phyloP scores from a whole-genome alignment of 2,329 filamentous ascomycete genomes.

The Aspergillus proliferans region DNA sequence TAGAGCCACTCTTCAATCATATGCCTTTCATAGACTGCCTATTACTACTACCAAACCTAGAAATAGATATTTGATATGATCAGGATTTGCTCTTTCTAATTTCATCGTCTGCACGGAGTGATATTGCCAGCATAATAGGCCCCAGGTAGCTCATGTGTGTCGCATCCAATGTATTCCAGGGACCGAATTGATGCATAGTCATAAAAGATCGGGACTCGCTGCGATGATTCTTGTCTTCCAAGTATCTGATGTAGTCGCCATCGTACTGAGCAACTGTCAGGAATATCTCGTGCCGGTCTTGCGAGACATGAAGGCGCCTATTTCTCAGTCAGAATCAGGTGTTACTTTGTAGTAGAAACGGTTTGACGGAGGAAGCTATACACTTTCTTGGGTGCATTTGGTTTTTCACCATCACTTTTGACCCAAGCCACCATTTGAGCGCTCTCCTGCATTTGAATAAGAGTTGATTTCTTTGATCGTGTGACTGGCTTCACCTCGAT shows the following conservation, averaged over 20 bases:
- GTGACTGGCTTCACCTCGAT: conserved; percentile 11
- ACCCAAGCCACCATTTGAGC: conserved; percentile 13
- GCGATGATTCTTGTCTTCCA: background rate
- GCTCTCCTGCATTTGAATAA: conserved; percentile 12
- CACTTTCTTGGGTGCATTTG: background rate
- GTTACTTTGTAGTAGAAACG: background rate
- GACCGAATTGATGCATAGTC: conserved; percentile 10
- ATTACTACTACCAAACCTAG: background rate
- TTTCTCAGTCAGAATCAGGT: conserved; percentile 1
- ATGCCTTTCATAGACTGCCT: background rate
- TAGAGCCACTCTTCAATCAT: background rate
- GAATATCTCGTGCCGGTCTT: background rate
- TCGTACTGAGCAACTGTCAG: background rate
- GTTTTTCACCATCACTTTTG: conserved; percentile 1
- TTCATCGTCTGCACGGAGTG: conserved; percentile 1
- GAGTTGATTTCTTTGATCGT: background rate
- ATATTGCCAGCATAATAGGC: conserved; percentile 4
- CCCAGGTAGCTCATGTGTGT: conserved; percentile 4
- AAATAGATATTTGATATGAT: background rate
- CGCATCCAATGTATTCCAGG: conserved; percentile 5
- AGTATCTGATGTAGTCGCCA: conserved; percentile 4
- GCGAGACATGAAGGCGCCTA: background rate
- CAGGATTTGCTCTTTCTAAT: background rate
- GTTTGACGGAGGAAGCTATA: background rate
- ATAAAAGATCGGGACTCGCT: conserved; percentile 1